These are phyloP conservation scores for Trypanosoma theileri DNA, from an alignment of 208 protist genomes.

Conservation along the genomic window DNA sequence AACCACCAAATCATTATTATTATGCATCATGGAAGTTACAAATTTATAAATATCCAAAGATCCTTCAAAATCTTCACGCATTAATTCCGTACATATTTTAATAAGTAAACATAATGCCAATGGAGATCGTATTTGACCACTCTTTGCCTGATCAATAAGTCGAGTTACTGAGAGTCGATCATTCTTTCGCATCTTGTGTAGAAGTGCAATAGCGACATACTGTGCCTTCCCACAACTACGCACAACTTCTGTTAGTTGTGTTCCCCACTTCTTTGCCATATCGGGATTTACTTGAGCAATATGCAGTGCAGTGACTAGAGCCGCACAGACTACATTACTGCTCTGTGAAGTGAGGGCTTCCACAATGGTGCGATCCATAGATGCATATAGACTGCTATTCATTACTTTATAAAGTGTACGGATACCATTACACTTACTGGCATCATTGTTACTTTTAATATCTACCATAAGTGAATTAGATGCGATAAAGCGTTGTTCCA, in stretches of 20 bases:
- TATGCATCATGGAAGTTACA: slow-evolving; percentile 88
- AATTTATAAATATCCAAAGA: slow-evolving; percentile 90
- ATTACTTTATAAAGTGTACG: slow-evolving; percentile 95
- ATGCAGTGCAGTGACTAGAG: slow-evolving; percentile 98
- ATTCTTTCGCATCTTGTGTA: slow-evolving; percentile 95
- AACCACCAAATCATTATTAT: slow-evolving; percentile 95
- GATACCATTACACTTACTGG: slow-evolving; percentile 93
- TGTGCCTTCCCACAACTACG: slow-evolving; percentile 93
- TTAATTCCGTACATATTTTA: slow-evolving; percentile 90
- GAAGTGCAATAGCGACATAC: slow-evolving; percentile 96
- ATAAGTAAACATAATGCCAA: slow-evolving; percentile 96
- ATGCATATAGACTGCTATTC: slow-evolving; percentile 94
- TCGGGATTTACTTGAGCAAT: slow-evolving; percentile 85
- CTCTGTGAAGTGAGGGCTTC: slow-evolving; percentile 97
- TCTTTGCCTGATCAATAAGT: slow-evolving; percentile 89
- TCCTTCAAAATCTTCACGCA: slow-evolving; percentile 88
- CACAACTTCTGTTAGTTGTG: slow-evolving; percentile 94
- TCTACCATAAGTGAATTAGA: slow-evolving; percentile 97
- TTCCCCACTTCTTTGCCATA: slow-evolving; percentile 94
- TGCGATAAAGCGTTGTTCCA: slow-evolving; percentile 97
- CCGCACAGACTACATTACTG: slow-evolving; percentile 93
- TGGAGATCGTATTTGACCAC: slow-evolving; percentile 88
- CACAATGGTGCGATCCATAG: slow-evolving; percentile 97
- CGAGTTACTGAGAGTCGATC: slow-evolving; percentile 96
- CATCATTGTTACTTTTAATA: slow-evolving; percentile 94